Evolutionary conservation across 2,329 filamentous ascomycete species (phyloP).

Genomic region (Whalleya microplaca): DNA sequence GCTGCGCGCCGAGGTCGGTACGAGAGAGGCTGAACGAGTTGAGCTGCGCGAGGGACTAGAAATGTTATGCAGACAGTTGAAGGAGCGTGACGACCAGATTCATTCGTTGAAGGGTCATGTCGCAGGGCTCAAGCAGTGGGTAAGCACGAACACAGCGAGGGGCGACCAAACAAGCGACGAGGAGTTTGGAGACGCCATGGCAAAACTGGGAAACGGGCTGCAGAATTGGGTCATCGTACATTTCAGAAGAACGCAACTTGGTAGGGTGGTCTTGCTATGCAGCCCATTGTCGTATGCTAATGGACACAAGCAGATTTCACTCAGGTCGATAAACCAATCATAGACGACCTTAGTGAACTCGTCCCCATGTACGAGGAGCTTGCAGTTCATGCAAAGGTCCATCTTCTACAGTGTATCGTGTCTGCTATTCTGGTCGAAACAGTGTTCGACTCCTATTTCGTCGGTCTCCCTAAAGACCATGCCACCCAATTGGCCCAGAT

Average conservation of each 20-base stretch:
- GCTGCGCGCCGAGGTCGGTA: slow-evolving; percentile 53
- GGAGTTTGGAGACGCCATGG: slow-evolving; percentile 65
- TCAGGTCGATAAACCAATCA: slow-evolving; percentile 44
- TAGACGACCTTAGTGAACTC: slow-evolving; percentile 42
- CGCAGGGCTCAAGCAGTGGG: slow-evolving; percentile 70
- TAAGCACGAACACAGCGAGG: slow-evolving; percentile 67
- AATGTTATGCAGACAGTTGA: slow-evolving; percentile 49
- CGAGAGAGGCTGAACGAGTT: slow-evolving; percentile 49
- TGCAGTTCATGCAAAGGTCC: slow-evolving; percentile 58
- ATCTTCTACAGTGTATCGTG: slow-evolving; percentile 65
- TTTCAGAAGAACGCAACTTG: slow-evolving; percentile 65
- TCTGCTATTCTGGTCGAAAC: slow-evolving; percentile 62
- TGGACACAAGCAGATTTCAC: slow-evolving; percentile 46
- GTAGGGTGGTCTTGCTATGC: slow-evolving; percentile 39
- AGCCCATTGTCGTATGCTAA: slow-evolving; percentile 9
- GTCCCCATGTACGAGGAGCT: slow-evolving; percentile 63
- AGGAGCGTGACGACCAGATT: slow-evolving; percentile 60
- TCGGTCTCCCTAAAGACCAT: slow-evolving; percentile 62
- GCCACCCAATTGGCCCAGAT: slow-evolving; percentile 53
- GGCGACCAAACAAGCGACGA: slow-evolving; percentile 68
- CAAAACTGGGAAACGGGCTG: slow-evolving; percentile 65
- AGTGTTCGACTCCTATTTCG: slow-evolving; percentile 66
- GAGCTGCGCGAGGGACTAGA: slow-evolving; percentile 57
- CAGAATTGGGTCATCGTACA: slow-evolving; percentile 77
- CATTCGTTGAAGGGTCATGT: slow-evolving; percentile 61